phyloP scores from a whole-genome alignment of 495 filamentous ascomycete species.

The Aspergillus wentii region DNA sequence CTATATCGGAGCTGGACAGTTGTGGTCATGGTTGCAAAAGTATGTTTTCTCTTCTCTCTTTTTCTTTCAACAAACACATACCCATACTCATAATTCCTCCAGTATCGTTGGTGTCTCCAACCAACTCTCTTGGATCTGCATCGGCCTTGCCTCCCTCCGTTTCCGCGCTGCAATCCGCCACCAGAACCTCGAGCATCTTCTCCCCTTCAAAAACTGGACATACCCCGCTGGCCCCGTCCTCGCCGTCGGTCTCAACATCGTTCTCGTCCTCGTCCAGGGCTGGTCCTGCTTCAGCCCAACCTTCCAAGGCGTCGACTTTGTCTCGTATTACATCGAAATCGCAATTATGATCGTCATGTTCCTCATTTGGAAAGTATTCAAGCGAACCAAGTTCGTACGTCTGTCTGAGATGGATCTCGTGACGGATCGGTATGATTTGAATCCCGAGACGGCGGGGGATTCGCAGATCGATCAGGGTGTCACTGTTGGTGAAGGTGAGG shows the following conservation, averaged over 20 bases:
- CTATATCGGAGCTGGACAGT: conserved; percentile 55
- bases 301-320: conserved; percentile 48
- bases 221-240: conserved; percentile 54
- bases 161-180: conserved; percentile 50
- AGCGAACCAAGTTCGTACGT: conserved; percentile 36
- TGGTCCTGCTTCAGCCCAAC: conserved; percentile 52
- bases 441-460: too few relatives aligned
- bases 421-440: conserved; percentile 45
- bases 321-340: conserved; percentile 48
- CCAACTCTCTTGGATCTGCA: conserved; percentile 57
- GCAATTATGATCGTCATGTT: conserved; percentile 48
- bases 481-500: not conserved
- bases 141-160: conserved; percentile 53
- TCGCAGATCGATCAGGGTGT: conserved; percentile 7
- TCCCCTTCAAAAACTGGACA: conserved; percentile 59
- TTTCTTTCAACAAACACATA: too few relatives aligned
- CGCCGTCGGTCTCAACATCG: conserved; percentile 44
- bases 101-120: conserved; percentile 59
- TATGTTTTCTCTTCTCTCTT: conserved; percentile 11
- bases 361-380: conserved; percentile 45
- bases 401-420: conserved; percentile 44
- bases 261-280: conserved; percentile 56
- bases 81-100: too few relatives aligned
- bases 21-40: conserved; percentile 57
- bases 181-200: conserved; percentile 51